Evolutionary conservation across 257 asterid genomes (phyloP).

Genomic region (Penstemon davidsonii): DNA sequence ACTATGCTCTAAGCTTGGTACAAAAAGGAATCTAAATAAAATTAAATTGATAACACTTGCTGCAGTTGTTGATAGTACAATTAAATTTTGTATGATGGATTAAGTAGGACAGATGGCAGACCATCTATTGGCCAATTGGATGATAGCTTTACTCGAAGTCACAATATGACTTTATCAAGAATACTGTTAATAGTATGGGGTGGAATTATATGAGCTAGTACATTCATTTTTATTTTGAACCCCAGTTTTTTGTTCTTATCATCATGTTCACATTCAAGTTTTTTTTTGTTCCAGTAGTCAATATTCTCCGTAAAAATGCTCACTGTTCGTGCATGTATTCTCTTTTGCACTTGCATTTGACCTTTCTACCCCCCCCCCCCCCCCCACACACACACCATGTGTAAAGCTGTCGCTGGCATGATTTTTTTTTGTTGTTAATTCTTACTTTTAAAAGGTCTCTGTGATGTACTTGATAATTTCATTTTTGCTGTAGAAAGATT

Average conservation of each 20-base stretch:
- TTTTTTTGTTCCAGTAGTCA: not conserved
- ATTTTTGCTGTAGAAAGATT: conserved; percentile 77
- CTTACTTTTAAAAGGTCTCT: not conserved
- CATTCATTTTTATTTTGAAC: not conserved
- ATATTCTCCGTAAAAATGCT: not conserved
- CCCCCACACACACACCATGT: not conserved
- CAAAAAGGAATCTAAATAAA: no score
- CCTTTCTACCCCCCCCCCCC: not conserved
- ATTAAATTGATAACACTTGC: no score
- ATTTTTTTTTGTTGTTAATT: no score
- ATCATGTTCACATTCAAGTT: not conserved
- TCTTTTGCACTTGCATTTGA: no score
- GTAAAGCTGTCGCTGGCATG: no score
- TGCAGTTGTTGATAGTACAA: no score
- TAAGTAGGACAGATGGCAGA: conserved; percentile 12
- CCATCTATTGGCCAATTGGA: conserved; percentile 4
- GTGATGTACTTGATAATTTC: conserved; percentile 24
- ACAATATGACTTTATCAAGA: conserved; percentile 2
- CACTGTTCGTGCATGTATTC: not conserved
- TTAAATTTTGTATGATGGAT: conserved; percentile 4
- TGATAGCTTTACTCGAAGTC: conserved; percentile 12
- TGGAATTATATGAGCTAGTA: not conserved
- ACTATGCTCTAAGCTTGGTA: no score
- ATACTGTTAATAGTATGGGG: not conserved
- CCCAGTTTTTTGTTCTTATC: not conserved